phyloP scores from a whole-genome alignment of 2,329 filamentous ascomycete genomes.

The Tricladium varicosporioides region DNA sequence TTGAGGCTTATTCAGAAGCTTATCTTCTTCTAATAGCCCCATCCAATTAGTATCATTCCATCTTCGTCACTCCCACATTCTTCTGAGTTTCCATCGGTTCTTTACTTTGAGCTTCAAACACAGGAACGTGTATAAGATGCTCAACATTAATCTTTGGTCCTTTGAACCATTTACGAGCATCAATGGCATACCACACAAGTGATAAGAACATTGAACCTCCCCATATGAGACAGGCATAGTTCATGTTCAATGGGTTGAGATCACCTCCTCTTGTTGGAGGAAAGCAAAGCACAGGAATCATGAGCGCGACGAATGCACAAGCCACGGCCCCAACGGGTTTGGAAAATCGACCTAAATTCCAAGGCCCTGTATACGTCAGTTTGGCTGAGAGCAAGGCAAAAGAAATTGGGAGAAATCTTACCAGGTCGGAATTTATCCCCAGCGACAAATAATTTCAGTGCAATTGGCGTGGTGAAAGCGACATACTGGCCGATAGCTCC shows the following conservation, averaged over 20 bases:
- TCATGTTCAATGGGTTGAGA: conserved; percentile 54
- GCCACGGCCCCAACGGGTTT: conserved; percentile 55
- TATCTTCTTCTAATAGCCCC: too few relatives aligned
- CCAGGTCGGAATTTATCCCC: conserved; percentile 62
- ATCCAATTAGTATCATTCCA: too few relatives aligned
- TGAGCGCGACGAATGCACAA: conserved; percentile 59
- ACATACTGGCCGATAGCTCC: conserved; percentile 68
- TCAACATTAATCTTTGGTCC: conserved; percentile 68
- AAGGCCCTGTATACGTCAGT: conserved; percentile 43
- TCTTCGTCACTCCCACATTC: not conserved
- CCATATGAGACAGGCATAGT: conserved; percentile 68
- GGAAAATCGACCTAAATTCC: conserved; percentile 62
- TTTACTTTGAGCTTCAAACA: not conserved
- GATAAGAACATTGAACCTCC: conserved; percentile 60
- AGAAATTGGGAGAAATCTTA: not conserved
- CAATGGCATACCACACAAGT: conserved; percentile 60
- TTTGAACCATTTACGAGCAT: conserved; percentile 67
- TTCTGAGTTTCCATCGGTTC: not conserved
- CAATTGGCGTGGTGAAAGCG: conserved; percentile 56
- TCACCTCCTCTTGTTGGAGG: conserved; percentile 55
- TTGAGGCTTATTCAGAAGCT: too few relatives aligned
- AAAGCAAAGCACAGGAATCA: conserved; percentile 67
- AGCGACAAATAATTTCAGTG: conserved; percentile 58
- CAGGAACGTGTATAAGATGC: not conserved
- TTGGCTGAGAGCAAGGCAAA: not conserved